These are phyloP conservation scores for Microsporum ferrugineum DNA, from an alignment of 2,329 filamentous ascomycete species.

Conservation along the genomic window DNA sequence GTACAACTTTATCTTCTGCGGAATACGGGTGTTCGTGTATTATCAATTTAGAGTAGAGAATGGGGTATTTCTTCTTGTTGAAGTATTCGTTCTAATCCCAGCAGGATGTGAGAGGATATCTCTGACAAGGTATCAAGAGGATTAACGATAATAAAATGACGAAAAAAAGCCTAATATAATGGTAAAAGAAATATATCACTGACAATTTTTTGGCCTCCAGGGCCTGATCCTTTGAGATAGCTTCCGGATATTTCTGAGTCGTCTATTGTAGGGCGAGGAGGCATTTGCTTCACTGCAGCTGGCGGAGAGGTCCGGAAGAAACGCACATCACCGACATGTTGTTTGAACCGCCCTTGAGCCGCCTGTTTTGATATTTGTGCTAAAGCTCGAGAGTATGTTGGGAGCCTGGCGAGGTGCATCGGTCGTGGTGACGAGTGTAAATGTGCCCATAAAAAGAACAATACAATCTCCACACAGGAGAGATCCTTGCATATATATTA, in stretches of 20 bases:
- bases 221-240: constrained; percentile 84
- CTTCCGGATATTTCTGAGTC: constrained; percentile 71
- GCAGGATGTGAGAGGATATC: neutral
- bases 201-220: constrained; percentile 92
- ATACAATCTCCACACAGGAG: no score
- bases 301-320: constrained; percentile 19
- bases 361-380: neutral
- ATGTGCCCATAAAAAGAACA: neutral
- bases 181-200: constrained; percentile 13
- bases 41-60: no score
- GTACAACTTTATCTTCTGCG: no score
- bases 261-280: constrained; percentile 61
- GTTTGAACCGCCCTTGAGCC: neutral
- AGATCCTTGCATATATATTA: no score
- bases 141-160: neutral
- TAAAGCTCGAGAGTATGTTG: neutral
- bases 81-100: no score
- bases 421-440: neutral
- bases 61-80: no score
- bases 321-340: neutral
- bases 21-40: no score
- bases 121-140: neutral
- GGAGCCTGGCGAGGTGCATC: neutral
- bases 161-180: neutral
- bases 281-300: constrained; percentile 48